Percentiles rank a stretch among this genome's conserved stretches.
Conservation (phyloP, 2,329 filamentous ascomycete species). For the Alternaria arborescens region DNA sequence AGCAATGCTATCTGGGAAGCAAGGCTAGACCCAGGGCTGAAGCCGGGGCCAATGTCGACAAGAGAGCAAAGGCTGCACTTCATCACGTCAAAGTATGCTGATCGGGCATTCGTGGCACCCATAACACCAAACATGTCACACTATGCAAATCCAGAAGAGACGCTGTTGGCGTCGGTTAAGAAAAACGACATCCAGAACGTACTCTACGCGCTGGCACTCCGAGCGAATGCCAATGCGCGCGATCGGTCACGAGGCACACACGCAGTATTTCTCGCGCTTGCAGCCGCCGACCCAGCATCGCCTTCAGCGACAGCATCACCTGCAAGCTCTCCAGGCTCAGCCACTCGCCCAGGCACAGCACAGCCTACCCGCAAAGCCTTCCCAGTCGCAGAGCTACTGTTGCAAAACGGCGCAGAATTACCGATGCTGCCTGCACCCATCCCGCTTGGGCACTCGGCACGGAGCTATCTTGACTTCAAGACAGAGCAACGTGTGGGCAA, state of each 20-base stretch:
- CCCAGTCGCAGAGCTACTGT: constrained; percentile 85
- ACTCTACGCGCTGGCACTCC: constrained; percentile 85
- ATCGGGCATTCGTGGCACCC: constrained; percentile 80
- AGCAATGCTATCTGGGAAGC: constrained; percentile 98
- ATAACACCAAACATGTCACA: constrained; percentile 78
- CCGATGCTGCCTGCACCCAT: constrained; percentile 79
- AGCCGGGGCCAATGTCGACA: constrained; percentile 78
- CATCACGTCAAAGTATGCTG: constrained; percentile 94
- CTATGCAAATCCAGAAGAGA: constrained; percentile 83
- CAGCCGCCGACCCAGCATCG: constrained; percentile 87
- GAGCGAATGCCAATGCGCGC: constrained; percentile 79
- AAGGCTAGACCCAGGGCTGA: constrained; percentile 74
- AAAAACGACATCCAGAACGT: constrained; percentile 95
- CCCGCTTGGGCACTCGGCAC: constrained; percentile 80
- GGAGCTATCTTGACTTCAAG: constrained; percentile 85
- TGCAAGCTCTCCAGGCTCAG: constrained; percentile 55
- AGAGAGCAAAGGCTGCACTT: constrained; percentile 92
- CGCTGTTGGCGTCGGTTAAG: constrained; percentile 90
- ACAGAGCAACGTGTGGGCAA: constrained; percentile 56
- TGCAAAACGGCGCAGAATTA: constrained; percentile 94
- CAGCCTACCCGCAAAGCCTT: constrained; percentile 67
- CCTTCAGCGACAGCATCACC: constrained; percentile 63
- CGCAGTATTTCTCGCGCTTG: constrained; percentile 87
- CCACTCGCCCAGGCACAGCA: constrained; percentile 52
- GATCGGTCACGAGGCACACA: constrained; percentile 91